Base-by-base conservation (phyloP, 2,329 filamentous ascomycete genomes). In the Trichoderma sp. region DNA sequence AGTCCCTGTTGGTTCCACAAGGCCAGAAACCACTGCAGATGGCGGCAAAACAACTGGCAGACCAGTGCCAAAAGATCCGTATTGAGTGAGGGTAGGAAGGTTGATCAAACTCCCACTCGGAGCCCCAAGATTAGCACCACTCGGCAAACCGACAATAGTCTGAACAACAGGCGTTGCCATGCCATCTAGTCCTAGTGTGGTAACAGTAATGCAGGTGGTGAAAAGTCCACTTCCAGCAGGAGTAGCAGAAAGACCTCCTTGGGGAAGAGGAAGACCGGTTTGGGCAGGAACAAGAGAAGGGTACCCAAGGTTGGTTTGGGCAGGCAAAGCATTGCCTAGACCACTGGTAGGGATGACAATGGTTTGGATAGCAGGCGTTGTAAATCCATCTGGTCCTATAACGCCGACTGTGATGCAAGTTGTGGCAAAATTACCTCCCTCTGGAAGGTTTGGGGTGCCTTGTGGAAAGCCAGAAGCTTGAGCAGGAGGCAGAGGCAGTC, bases 161-260 rank as follows among this genome's bases (percentile, higher is more conserved):
- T 81, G 76, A 11, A 80, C 76, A 32, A 79, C 73, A 14, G 80
- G 75, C 2, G 80, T 81, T 1, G 74, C 74, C n/a, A 76, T 70
- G 6, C 80, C 80, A 74, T 82, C 76, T 12, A 77, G 71, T 21
- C 80, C 80, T 26, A 81, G 68, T 26, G 80, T 73, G 15, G 78
- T 72, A 36, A 79, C 73, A 3, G 81, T 81, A 28, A 80, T 77
- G 68, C 76, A 74, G 3, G 76, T 76, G 7, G 79, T 81, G 53
- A 78, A 63, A 3, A 73, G 74, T 32, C 30, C 72, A 32, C 30
- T 68, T 63, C 68, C 71, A 34, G 75, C 30, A 60, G 60, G 71
- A 24, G 74, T 64, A n/a, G 28, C 67, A 30, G 73, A 58, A 58
- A 73, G 64, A 9, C 74, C 57, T 3, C 76, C 76, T 61, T 75